These are phyloP conservation scores for Microdochium nivale DNA, from an alignment of 2,329 filamentous ascomycete genomes.

Conservation along the genomic window DNA sequence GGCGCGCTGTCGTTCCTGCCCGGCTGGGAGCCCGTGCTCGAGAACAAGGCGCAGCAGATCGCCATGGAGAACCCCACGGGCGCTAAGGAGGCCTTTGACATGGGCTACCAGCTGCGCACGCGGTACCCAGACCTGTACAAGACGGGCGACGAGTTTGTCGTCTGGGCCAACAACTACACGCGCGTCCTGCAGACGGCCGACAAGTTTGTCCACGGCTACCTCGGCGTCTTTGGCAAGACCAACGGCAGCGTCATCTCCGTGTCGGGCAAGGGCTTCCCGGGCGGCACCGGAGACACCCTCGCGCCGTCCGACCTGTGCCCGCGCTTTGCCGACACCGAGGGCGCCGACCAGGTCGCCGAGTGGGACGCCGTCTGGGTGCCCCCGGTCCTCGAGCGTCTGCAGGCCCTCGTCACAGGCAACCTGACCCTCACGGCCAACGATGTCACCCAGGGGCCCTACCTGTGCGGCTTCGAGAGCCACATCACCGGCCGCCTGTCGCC, in stretches of 20 bases:
- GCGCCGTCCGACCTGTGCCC: slow-evolving; percentile 56
- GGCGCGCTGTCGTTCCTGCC: slow-evolving; percentile 26
- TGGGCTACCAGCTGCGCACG: slow-evolving; percentile 43
- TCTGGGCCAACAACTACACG: slow-evolving; percentile 60
- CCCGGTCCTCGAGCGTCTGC: slow-evolving; percentile 43
- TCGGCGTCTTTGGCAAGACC: slow-evolving; percentile 44
- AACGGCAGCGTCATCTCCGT: slow-evolving; percentile 49
- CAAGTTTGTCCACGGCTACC: slow-evolving; percentile 52
- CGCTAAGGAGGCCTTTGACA: slow-evolving; percentile 50
- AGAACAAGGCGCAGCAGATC: slow-evolving; percentile 45
- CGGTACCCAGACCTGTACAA: slow-evolving; percentile 40
- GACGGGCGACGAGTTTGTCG: slow-evolving; percentile 41
- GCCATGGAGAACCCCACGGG: slow-evolving; percentile 52
- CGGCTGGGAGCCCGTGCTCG: slow-evolving; percentile 49
- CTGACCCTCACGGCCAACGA: slow-evolving; percentile 46
- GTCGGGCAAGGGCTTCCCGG: slow-evolving; percentile 41
- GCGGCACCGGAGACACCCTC: slow-evolving; percentile 52
- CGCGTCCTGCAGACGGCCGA: slow-evolving; percentile 54
- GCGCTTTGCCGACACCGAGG: slow-evolving; percentile 44
- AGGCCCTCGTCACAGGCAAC: slow-evolving; percentile 41
- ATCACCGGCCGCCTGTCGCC: slow-evolving; percentile 53
- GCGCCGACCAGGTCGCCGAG: slow-evolving; percentile 31
- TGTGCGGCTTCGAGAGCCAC: slow-evolving; percentile 65
- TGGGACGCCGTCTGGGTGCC: slow-evolving; percentile 47
- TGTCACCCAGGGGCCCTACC: slow-evolving; percentile 51